A percentile compares a stretch with the other conserved stretches of the same genome.
phyloP scores from a whole-genome alignment of 2,329 filamentous ascomycete species.

The Pezicula neosporulosa region DNA sequence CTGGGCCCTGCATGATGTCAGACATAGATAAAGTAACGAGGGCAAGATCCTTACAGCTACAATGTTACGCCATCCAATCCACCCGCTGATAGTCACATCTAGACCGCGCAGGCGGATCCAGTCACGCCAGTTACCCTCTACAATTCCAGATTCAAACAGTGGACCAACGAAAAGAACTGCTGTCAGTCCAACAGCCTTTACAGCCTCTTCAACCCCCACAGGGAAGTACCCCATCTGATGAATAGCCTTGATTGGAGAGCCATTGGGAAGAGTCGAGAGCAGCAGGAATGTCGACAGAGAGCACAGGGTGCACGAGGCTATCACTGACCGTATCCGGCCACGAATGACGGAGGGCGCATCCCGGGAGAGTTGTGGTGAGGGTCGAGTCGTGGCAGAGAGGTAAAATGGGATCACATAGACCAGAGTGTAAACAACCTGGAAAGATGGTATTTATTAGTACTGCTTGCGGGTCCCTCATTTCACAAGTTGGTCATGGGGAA shows the following conservation, averaged over 20 bases:
- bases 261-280: constrained; percentile 50
- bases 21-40: not conserved
- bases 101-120: constrained; percentile 58
- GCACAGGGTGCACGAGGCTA: constrained; percentile 68
- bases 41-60: constrained; percentile 61
- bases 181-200: constrained; percentile 66
- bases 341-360: constrained; percentile 89
- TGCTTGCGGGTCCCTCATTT: not conserved
- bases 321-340: constrained; percentile 78
- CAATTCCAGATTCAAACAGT: constrained; percentile 73
- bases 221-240: constrained; percentile 82
- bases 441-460: not conserved
- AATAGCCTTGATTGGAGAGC: constrained; percentile 51
- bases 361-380: constrained; percentile 73
- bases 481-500: not conserved
- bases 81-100: constrained; percentile 62
- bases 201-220: constrained; percentile 59
- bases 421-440: constrained; percentile 74
- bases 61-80: constrained; percentile 83
- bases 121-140: constrained; percentile 66
- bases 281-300: constrained; percentile 65
- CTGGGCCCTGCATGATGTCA: constrained; percentile 54
- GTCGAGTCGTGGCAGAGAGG: constrained; percentile 73
- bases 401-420: constrained; percentile 92
- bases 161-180: constrained; percentile 79